Base-by-base conservation (phyloP, 2,329 filamentous ascomycete genomes). In the Blumeriella jaapii region DNA sequence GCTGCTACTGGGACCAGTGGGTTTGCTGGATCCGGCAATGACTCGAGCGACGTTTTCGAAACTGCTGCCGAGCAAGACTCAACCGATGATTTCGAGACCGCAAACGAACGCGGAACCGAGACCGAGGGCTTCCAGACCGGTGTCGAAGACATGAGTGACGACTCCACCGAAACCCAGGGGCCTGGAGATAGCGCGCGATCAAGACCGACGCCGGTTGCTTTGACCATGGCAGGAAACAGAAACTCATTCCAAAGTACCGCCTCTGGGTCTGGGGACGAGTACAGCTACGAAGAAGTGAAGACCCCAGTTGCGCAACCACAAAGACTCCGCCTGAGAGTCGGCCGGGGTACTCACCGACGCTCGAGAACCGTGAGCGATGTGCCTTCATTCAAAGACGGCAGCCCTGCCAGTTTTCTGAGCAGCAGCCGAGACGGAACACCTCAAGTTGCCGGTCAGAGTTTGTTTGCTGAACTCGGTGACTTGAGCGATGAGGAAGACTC, bases 121-220 rank as follows among this genome's bases (percentile, higher is more conserved):
- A 93, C 86, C 8, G 89, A 96, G 48, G 85, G 85, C 44, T 96
- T 96, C 72, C 82, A 93, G 56, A 95, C 89, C 3, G 86, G 83
- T n/a, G 74, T 77, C 11, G 91, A 96, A 50, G 82, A 84, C 14
- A 60, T 76, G 34, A 86, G 78, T 52, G 81, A 86, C 47, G 67
- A 61, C 3, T 65, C 82, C 30, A 93, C 86, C 1, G 89, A 94
- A 60, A 96, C 87, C 1, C 89, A 95, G 56, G 65, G 54, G 34
- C 57, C 54, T 11, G 46, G 36, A 34, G 53, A 47, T 32, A 56
- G 50, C 25, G 34, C 53, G 31, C 54, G 54, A 12, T 55, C 55
- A 12, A 64, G 61, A 45, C 60, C 31, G 45, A 55, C 55, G 26
- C 55, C 59, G 18, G 56, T 69, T 37, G 47, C 58, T 7, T 56